Evolutionary conservation across 768 basidiomycete genomes (phyloP).

Genomic region (Termitomyces sp.): DNA sequence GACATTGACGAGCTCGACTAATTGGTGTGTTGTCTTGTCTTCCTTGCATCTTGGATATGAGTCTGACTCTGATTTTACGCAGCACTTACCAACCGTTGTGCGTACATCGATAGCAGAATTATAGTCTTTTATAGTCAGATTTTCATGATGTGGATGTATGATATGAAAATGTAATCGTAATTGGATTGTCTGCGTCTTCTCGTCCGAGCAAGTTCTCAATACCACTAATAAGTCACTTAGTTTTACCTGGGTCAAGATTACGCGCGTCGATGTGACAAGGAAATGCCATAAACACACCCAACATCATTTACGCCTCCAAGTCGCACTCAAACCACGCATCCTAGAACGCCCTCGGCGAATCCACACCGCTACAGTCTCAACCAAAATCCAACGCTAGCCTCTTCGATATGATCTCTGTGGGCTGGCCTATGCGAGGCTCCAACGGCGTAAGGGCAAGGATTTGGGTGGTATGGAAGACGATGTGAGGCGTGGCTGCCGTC

Average conservation of each 20-base stretch:
- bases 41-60: background rate
- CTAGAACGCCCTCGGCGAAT: background rate
- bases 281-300: background rate
- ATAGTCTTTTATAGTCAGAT: background rate
- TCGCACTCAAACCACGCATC: background rate
- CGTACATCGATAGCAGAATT: background rate
- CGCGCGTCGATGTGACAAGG: background rate
- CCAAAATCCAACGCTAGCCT: too few relatives aligned
- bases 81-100: background rate
- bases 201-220: too few relatives aligned
- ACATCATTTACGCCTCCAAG: background rate
- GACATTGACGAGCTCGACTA: conserved; percentile 6
- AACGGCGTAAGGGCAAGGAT: too few relatives aligned
- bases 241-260: too few relatives aligned
- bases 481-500: too few relatives aligned
- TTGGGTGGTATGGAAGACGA: too few relatives aligned
- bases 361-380: too few relatives aligned
- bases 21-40: background rate
- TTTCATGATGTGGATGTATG: background rate
- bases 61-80: background rate
- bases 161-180: background rate
- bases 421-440: too few relatives aligned
- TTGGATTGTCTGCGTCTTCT: background rate
- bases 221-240: background rate
- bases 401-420: too few relatives aligned